These are phyloP conservation scores for Mycena pura DNA, from an alignment of 768 basidiomycete species.

Conservation along the genomic window DNA sequence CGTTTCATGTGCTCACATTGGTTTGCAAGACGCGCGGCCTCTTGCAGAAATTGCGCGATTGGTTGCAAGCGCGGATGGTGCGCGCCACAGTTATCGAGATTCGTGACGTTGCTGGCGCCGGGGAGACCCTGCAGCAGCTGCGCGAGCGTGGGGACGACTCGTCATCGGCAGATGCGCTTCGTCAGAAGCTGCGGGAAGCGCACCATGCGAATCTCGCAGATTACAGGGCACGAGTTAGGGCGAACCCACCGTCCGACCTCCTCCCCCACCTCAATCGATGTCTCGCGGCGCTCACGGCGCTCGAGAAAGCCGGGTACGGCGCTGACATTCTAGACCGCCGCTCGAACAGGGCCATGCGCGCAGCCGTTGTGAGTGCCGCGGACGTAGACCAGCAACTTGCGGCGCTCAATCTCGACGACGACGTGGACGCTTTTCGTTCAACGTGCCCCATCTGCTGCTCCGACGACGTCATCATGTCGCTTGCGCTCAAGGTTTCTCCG, in stretches of 20 bases:
- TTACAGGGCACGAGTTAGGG: slow-evolving; percentile 11
- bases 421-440: slow-evolving; percentile 20
- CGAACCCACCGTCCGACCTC: slow-evolving; percentile 12
- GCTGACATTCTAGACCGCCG: slow-evolving; percentile 28
- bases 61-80: slow-evolving; percentile 19
- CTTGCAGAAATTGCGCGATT: slow-evolving; percentile 17
- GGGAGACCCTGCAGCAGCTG: slow-evolving; percentile 17
- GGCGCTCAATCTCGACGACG: slow-evolving; percentile 15
- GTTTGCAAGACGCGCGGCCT: slow-evolving; percentile 23
- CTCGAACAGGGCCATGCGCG: slow-evolving; percentile 27
- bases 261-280: slow-evolving; percentile 23
- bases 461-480: slow-evolving; percentile 26
- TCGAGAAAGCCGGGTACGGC: slow-evolving; percentile 25
- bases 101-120: slow-evolving; percentile 20
- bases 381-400: slow-evolving; percentile 23
- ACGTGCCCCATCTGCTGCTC: slow-evolving; percentile 24
- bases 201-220: slow-evolving; percentile 22
- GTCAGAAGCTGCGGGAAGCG: slow-evolving; percentile 18
- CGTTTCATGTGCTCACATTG: slow-evolving; percentile 18
- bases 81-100: slow-evolving; percentile 20
- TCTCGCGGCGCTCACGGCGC: slow-evolving; percentile 13
- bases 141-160: not conserved
- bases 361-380: slow-evolving; percentile 14
- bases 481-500: slow-evolving; percentile 20
- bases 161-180: slow-evolving; percentile 3